Conservation (phyloP, 2,329 filamentous ascomycete genomes). For the Helotiales sp. region DNA sequence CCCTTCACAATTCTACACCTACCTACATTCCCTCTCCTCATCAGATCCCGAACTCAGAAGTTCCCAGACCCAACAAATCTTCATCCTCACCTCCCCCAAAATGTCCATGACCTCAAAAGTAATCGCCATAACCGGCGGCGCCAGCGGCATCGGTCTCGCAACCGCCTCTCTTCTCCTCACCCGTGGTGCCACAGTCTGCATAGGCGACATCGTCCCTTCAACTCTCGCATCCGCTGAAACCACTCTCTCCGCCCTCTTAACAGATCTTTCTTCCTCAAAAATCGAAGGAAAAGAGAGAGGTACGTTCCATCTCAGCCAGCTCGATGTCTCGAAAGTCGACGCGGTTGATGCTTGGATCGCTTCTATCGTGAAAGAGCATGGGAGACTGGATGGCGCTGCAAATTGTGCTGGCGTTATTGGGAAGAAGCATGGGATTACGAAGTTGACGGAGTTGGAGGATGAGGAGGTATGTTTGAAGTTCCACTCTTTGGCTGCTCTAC, state of each 20-base stretch:
- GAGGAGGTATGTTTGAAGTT: constrained; percentile 40
- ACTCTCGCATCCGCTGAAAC: constrained; percentile 39
- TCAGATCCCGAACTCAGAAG: not conserved
- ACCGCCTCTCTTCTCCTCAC: constrained; percentile 58
- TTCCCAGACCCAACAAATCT: too few species aligned
- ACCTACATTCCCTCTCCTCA: not conserved
- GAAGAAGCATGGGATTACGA: constrained; percentile 41
- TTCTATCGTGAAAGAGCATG: constrained; percentile 44
- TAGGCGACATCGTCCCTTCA: constrained; percentile 30
- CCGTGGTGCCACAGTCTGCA: constrained; percentile 37
- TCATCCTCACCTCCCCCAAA: constrained; percentile 17
- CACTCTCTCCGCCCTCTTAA: constrained; percentile 41
- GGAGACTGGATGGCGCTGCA: constrained; percentile 51
- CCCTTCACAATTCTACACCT: not conserved
- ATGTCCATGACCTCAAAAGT: constrained; percentile 51
- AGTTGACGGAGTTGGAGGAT: constrained; percentile 41
- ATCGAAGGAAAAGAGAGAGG: constrained; percentile 32
- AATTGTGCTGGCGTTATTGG: constrained; percentile 54
- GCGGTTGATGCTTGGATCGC: constrained; percentile 47
- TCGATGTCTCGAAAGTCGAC: constrained; percentile 43
- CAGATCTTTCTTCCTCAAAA: constrained; percentile 27
- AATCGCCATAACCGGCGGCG: constrained; percentile 79
- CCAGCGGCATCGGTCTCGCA: constrained; percentile 76
- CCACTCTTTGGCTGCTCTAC: too few species aligned
- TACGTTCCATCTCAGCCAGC: not conserved